Evolutionary conservation across 306 rosid genomes (phyloP).

Genomic region (Gastrolobium bilobum): DNA sequence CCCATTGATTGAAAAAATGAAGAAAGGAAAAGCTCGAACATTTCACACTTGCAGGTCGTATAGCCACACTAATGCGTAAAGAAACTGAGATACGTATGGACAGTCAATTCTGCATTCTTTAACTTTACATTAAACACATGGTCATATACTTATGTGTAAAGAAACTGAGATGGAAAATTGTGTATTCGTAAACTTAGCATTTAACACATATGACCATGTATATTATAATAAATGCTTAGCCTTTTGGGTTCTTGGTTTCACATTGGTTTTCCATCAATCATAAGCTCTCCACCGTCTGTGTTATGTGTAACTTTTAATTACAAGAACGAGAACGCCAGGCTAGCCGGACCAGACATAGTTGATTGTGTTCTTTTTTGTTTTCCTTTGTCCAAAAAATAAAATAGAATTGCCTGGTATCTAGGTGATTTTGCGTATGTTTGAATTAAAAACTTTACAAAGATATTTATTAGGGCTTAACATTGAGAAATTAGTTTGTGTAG

Average conservation of each 20-base stretch:
- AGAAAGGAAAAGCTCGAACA: neutral
- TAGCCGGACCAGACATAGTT: neutral
- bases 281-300: neutral
- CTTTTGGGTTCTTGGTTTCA: neutral
- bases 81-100: too few species aligned
- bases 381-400: too few species aligned
- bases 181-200: neutral
- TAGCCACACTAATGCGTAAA: neutral
- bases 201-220: neutral
- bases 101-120: too few species aligned
- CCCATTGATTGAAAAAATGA: neutral
- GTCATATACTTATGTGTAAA: neutral
- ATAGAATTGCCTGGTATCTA: too few species aligned
- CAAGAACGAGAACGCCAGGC: neutral
- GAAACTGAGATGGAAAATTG: neutral
- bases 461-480: too few species aligned
- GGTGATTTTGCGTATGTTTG: too few species aligned
- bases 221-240: neutral
- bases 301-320: neutral
- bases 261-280: neutral
- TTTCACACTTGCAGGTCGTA: conserved; percentile 8
- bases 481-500: too few species aligned
- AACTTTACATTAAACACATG: too few species aligned
- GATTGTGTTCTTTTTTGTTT: neutral
- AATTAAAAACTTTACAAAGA: too few species aligned